Base-by-base conservation (phyloP, 345 rosid species). In the Populus davidiana region DNA sequence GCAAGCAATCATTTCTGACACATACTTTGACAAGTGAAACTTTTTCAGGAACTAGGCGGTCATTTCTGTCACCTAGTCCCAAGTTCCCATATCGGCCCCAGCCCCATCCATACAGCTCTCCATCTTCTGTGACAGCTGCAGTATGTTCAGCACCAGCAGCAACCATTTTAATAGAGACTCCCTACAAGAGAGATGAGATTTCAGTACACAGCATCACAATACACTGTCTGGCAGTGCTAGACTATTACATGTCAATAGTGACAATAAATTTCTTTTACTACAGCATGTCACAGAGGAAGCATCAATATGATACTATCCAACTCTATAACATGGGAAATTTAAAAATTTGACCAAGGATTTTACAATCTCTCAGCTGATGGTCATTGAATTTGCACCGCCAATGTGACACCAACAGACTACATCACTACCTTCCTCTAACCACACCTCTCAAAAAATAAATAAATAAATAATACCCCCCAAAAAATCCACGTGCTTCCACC, bases 71-170 rank as follows among this genome's bases (percentile, higher is more conserved):
- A 70, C 99, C 99, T 38, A 96, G 87, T 80, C 99, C 99, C 89
- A 96, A 80, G 87, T 96, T 96, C 59, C 98, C 99, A 82, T 96
- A 93, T 61, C 96, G 83, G 11, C 99, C 99, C 98, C 99, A 93
- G 7, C 99, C 99, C 99, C 99, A 96, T 77, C 99, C 99, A 87
- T 91, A 93, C 23, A 96, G 94, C 47, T 88, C 91, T 80, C 99
- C 99, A 77, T 88, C 90, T 88, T 93, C 96, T 74, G 98, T 83
- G 74, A 93, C 89, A 73, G 98, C 99, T 61, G 91, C 98, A 78
- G 96, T 91, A 88, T 96, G 99, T 81, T 96, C 99, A 75, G 98
- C 98, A 80, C 97, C 98, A 79, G 96, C 96, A 75, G 97, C 97
- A 50, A 96, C 97, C 94, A 91, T 85, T 90, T 90, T 96, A 81